phyloP scores from a whole-genome alignment of 1,139 yeast genomes.

The Eremothecium sinecaudum region DNA sequence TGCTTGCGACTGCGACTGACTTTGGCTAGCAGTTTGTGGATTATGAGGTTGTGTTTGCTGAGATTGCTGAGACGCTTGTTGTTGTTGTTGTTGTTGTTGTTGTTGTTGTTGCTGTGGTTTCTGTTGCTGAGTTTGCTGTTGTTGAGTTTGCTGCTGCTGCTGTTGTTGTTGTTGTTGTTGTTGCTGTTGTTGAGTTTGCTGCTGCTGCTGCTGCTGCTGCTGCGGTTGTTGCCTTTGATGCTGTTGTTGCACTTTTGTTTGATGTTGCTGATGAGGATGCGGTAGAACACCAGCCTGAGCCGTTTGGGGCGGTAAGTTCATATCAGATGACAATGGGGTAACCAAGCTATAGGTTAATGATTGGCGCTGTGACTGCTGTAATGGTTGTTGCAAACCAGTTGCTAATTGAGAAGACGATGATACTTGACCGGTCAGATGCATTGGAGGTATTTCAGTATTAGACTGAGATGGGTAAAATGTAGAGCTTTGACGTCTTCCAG shows the following conservation, averaged over 20 bases:
- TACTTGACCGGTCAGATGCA: constrained; percentile 9
- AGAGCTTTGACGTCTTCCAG: constrained; percentile 15
- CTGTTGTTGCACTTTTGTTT: constrained; percentile 13
- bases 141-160: constrained; percentile 4
- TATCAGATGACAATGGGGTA: constrained; percentile 11
- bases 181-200: constrained; percentile 3
- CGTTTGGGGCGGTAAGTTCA: constrained; percentile 7
- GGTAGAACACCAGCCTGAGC: constrained; percentile 6
- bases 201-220: constrained; percentile 6
- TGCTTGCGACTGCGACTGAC: constrained; percentile 1
- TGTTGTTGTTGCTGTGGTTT: constrained; percentile 6
- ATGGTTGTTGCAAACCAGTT: constrained; percentile 13
- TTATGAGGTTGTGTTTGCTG: constrained; percentile 11
- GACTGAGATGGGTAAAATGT: constrained; percentile 14
- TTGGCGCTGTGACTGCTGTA: constrained; percentile 10
- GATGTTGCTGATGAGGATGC: constrained; percentile 12
- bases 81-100: constrained; percentile 8
- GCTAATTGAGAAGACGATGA: constrained; percentile 19
- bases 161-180: constrained; percentile 8
- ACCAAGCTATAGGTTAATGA: constrained; percentile 7
- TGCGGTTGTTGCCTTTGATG: constrained; percentile 15
- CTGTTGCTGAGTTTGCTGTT: constrained; percentile 2
- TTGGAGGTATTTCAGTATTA: constrained; percentile 7
- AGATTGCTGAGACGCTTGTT: constrained; percentile 11
- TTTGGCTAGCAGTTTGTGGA: constrained; percentile 1